Conservation (phyloP, 2,329 filamentous ascomycete species). For the Epichloe elymi region DNA sequence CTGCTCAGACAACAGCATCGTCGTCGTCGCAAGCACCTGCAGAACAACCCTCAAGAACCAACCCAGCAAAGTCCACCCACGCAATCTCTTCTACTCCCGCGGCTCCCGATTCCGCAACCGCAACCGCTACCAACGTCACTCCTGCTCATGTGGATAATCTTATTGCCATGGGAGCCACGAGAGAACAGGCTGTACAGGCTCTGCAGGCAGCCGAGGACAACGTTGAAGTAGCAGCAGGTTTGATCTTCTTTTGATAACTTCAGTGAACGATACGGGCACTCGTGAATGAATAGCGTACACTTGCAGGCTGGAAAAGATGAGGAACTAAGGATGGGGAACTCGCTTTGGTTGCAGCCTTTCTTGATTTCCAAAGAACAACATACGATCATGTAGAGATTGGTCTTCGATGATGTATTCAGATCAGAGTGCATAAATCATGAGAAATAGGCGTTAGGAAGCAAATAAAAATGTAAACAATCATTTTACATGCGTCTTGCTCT, state of each 20-base stretch:
- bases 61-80: slow-evolving; percentile 9
- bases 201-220: slow-evolving; percentile 75
- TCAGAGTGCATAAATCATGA: background rate
- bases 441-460: background rate
- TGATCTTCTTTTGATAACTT: slow-evolving; percentile 8
- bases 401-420: background rate
- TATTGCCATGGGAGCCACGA: slow-evolving; percentile 62
- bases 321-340: background rate
- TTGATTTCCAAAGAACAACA: background rate
- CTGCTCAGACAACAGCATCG: slow-evolving; percentile 8
- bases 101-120: slow-evolving; percentile 8
- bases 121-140: slow-evolving; percentile 25
- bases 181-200: slow-evolving; percentile 64
- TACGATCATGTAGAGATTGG: background rate
- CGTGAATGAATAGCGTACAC: background rate
- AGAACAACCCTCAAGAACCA: slow-evolving; percentile 9
- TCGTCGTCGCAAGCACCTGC: slow-evolving; percentile 7
- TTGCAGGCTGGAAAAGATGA: background rate
- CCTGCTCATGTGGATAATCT: slow-evolving; percentile 64
- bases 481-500: background rate
- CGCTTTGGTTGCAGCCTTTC: background rate
- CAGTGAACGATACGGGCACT: background rate
- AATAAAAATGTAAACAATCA: background rate
- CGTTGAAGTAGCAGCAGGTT: slow-evolving; percentile 45
- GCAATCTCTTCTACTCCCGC: slow-evolving; percentile 13